These are phyloP conservation scores for Adansonia madagascariensis DNA, from an alignment of 441 rosid genomes.

Conservation along the genomic window DNA sequence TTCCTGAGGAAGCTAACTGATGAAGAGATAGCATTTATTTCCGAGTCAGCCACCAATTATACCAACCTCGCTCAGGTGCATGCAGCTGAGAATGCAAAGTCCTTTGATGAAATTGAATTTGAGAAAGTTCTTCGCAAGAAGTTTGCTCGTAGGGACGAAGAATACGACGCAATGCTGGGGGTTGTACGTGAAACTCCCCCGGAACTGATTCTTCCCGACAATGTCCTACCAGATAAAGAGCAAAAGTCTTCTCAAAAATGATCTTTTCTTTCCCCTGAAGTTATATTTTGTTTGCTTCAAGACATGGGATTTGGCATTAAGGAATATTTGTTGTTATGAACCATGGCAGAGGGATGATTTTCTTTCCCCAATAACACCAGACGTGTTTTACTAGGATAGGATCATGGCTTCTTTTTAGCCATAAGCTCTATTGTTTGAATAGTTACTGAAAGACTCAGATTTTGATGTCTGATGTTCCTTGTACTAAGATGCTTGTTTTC, in stretches of 20 bases:
- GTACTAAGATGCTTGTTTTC: constrained; percentile 27
- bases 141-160: constrained; percentile 72
- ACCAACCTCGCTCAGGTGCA: constrained; percentile 84
- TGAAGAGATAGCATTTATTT: constrained; percentile 69
- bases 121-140: constrained; percentile 89
- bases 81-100: constrained; percentile 83
- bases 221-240: constrained; percentile 52
- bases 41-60: constrained; percentile 80
- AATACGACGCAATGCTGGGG: constrained; percentile 85
- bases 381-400: constrained; percentile 38
- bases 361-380: constrained; percentile 56
- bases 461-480: constrained; percentile 30
- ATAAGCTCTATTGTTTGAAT: constrained; percentile 19
- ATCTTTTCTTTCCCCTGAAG: constrained; percentile 29
- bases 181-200: constrained; percentile 80
- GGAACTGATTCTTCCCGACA: constrained; percentile 76
- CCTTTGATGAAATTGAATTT: constrained; percentile 78
- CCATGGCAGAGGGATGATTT: constrained; percentile 41
- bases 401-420: constrained; percentile 31
- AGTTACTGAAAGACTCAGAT: constrained; percentile 24
- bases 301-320: constrained; percentile 36
- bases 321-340: constrained; percentile 36
- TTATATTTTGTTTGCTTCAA: neutral
- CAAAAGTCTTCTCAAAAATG: constrained; percentile 52
- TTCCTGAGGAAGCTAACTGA: constrained; percentile 81